Evolutionary conservation across 1,139 yeast species (phyloP).

Genomic region (Diutina sp.): DNA sequence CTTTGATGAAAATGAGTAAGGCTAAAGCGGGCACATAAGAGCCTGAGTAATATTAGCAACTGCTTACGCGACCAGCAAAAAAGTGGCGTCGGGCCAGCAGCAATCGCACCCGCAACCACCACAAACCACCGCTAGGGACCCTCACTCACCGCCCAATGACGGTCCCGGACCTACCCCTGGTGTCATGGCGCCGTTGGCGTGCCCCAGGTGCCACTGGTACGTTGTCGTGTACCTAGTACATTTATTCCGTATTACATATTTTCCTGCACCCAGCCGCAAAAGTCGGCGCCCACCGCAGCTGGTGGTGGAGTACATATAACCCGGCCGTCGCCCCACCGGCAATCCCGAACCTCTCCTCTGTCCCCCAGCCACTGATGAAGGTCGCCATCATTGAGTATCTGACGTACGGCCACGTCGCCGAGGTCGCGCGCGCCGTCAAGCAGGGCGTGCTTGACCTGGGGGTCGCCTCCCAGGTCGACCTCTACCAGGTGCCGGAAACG

Average conservation of each 20-base stretch:
- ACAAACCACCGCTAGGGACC: no score
- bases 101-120: no score
- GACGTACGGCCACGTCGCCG: conserved; percentile 65
- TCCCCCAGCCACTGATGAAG: conserved; percentile 9
- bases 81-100: no score
- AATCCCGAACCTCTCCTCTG: neutral
- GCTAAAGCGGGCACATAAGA: neutral
- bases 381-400: conserved; percentile 65
- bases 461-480: conserved; percentile 40
- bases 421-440: conserved; percentile 56
- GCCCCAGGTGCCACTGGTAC: no score
- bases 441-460: conserved; percentile 67
- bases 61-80: neutral
- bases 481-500: conserved; percentile 75
- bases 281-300: neutral
- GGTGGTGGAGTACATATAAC: neutral
- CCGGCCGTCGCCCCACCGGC: neutral
- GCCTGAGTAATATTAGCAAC: neutral
- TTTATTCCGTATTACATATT: neutral
- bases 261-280: neutral
- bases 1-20: neutral
- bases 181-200: no score
- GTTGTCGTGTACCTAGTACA: no score
- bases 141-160: no score
- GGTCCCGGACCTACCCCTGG: no score